Evolutionary conservation across 805 yeast species (phyloP).

Genomic region (Cyberlindnera xylosilytica): DNA sequence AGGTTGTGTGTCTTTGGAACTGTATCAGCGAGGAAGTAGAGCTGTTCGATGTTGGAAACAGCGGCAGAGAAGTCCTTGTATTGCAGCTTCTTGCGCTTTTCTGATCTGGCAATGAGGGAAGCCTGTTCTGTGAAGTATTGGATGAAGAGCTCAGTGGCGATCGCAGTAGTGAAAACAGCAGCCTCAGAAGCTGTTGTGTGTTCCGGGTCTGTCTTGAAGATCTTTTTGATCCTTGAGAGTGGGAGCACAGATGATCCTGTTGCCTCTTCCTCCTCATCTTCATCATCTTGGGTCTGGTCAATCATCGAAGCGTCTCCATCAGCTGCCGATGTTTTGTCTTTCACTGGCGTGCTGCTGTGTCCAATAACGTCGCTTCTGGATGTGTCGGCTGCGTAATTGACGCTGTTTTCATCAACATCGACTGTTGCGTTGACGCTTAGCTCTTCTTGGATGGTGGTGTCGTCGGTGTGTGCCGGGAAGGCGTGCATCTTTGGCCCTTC

Average conservation of each 20-base stretch:
- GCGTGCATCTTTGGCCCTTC: conserved; percentile 25
- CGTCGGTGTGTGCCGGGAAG: conserved; percentile 11
- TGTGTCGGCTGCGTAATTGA: conserved; percentile 11
- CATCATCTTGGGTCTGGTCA: conserved; percentile 6
- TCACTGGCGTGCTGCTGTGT: conserved; percentile 11
- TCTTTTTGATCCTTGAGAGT: conserved; percentile 63
- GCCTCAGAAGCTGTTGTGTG: conserved; percentile 62
- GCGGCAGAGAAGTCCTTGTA: conserved; percentile 70
- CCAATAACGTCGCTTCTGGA: conserved; percentile 5
- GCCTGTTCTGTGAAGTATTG: conserved; percentile 73
- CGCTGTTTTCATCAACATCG: conserved; percentile 6
- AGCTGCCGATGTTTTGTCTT: conserved; percentile 2
- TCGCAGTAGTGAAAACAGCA: conserved; percentile 71
- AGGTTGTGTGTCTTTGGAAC: conserved; percentile 61
- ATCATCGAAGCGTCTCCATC: conserved; percentile 5
- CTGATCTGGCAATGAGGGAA: conserved; percentile 56
- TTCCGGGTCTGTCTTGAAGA: conserved; percentile 74
- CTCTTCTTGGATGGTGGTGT: conserved; percentile 19
- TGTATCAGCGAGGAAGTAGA: conserved; percentile 60
- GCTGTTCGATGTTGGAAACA: conserved; percentile 54
- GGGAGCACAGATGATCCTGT: conserved; percentile 47
- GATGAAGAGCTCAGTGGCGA: conserved; percentile 75
- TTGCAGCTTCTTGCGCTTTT: conserved; percentile 63
- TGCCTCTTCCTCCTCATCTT: conserved; percentile 14
- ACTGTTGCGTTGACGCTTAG: conserved; percentile 14